Base-by-base conservation (phyloP, 768 basidiomycete species). In the Rhodotorula taiwanensis region DNA sequence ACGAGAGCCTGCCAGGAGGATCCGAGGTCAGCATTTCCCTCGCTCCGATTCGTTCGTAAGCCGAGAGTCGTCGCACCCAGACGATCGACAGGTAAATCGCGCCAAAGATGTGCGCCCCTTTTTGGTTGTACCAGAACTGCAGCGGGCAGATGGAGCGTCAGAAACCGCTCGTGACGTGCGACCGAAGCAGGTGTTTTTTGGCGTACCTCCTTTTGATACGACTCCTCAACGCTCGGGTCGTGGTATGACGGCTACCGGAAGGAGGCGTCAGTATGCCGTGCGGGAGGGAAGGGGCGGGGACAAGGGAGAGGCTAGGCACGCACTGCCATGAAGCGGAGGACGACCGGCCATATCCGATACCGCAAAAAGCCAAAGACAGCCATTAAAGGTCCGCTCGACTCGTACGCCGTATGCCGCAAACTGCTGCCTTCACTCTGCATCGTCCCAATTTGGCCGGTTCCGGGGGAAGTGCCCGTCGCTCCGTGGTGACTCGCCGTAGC, bases 71-170 rank as follows among this genome's bases (percentile, higher is more conserved):
- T n/a, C 87, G 79, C 25, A 82, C 78, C 86, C 88, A 89, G 70
- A 84, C 87, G 36, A 82, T 68, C 55, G 86, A 77, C 45, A 86
- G 78, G 79, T 86, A 89, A 14, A 81, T 60, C 15, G 82, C 78
- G 10, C 84, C 82, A 81, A 83, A 84, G 14, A 84, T 66, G 25
- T 84, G 85, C 39, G 86, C 76, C 1, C 80, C 78, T 78, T 81
- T 67, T 44, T 59, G 41, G 41, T 59, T 56, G 63, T 58, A 57
- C 59, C 55, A 61, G 43, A 52, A 45, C 51, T 66, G 33, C 7
- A n/a, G n/a, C n/a, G n/a, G n/a, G n/a, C n/a, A 42, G 13, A 33
- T 23, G 0, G 52, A 53, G 36, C 36, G n/a, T 25, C 36, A 25
- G n/a, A n/a, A n/a, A n/a, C n/a, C n/a, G n/a, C n/a, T n/a, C n/a